phyloP scores from a whole-genome alignment of 2,329 filamentous ascomycete species.

The Monosporascus sp. region DNA sequence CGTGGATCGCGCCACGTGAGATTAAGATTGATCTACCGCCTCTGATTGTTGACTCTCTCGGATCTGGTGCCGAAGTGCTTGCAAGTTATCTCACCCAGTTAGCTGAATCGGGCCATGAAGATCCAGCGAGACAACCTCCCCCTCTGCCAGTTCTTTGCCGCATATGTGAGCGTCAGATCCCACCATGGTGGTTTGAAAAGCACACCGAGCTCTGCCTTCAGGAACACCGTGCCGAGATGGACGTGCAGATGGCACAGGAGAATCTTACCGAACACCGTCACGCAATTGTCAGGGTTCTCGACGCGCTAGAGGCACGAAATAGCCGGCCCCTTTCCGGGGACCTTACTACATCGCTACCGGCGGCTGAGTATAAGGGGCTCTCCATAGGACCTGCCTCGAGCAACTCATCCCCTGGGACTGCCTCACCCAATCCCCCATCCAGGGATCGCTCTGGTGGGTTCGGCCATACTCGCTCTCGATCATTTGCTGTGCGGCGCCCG shows the following conservation, averaged over 20 bases:
- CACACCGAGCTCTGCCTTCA: conserved; percentile 94
- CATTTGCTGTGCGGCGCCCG: conserved; percentile 86
- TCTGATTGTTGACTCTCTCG: conserved; percentile 85
- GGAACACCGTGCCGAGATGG: conserved; percentile 95
- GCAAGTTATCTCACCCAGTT: conserved; percentile 89
- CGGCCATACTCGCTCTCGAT: conserved; percentile 75
- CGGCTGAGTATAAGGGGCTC: conserved; percentile 82
- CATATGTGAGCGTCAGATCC: conserved; percentile 95
- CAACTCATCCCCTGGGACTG: conserved; percentile 65
- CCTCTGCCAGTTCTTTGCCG: conserved; percentile 85
- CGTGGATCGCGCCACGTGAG: conserved; percentile 80
- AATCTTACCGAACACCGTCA: conserved; percentile 88
- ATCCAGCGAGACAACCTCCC: conserved; percentile 70
- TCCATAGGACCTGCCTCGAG: conserved; percentile 72
- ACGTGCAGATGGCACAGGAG: conserved; percentile 94
- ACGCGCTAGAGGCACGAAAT: conserved; percentile 78
- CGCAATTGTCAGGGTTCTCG: conserved; percentile 89
- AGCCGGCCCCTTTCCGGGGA: conserved; percentile 58
- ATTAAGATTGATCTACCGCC: conserved; percentile 92
- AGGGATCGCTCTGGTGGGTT: conserved; percentile 70
- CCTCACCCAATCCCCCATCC: conserved; percentile 65
- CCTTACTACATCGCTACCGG: conserved; percentile 39
- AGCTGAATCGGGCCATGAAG: conserved; percentile 75
- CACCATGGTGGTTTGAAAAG: conserved; percentile 99
- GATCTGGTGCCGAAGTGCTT: conserved; percentile 89